Conservation (phyloP, 2,329 filamentous ascomycete species). For the Pestalotiopsis sp. region DNA sequence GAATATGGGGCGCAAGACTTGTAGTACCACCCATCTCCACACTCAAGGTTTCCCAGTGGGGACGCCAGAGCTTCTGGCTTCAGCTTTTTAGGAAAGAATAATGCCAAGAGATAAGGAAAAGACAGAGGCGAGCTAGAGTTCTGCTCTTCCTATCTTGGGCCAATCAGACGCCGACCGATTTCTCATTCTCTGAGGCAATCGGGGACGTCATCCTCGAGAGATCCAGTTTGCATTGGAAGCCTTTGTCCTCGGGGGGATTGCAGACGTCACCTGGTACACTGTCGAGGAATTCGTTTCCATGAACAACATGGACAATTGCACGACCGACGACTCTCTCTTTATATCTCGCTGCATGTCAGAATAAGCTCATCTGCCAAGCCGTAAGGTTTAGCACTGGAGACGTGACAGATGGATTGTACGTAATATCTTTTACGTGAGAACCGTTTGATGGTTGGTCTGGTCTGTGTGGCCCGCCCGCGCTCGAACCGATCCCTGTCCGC, state of each 20-base stretch:
- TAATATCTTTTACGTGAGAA: conserved; percentile 13
- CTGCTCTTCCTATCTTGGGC: conserved; percentile 9
- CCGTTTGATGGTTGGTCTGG: not conserved
- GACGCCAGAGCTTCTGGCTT: not conserved
- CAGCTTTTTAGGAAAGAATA: not conserved
- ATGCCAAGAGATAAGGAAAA: conserved; percentile 10
- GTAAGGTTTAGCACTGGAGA: conserved; percentile 10
- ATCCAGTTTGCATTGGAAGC: not conserved
- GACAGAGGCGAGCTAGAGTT: not conserved
- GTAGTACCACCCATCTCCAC: not conserved
- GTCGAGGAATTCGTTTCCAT: not conserved
- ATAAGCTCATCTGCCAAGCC: conserved; percentile 10
- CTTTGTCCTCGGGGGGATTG: not conserved
- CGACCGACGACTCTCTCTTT: not conserved
- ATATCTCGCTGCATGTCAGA: conserved; percentile 2
- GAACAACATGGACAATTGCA: too few relatives aligned
- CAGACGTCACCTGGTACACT: not conserved
- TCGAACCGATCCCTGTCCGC: too few relatives aligned
- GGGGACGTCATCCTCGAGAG: conserved; percentile 17
- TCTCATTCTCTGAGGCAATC: conserved; percentile 26
- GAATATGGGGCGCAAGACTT: not conserved
- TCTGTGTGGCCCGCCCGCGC: too few relatives aligned
- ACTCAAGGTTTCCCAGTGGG: not conserved
- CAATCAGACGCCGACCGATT: conserved; percentile 22
- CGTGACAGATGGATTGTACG: conserved; percentile 14